Conservation (phyloP, 768 basidiomycete species). For the Tephrocybe sp. region DNA sequence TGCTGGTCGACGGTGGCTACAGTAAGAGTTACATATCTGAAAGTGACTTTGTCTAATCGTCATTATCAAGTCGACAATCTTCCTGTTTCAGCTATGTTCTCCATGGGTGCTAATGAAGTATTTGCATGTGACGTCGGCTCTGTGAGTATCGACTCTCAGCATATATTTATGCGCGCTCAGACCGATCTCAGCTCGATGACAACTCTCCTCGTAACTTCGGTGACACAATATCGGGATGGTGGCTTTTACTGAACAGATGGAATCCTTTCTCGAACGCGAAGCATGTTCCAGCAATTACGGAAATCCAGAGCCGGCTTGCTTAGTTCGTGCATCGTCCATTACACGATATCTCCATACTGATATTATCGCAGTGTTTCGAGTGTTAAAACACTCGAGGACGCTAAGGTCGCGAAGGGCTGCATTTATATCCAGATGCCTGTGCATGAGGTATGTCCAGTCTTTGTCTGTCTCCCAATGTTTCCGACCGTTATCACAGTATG, state of each 20-base stretch:
- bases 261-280: slow-evolving; percentile 83
- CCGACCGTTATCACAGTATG: slow-evolving; percentile 51
- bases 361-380: slow-evolving; percentile 74
- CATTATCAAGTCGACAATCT: slow-evolving; percentile 73
- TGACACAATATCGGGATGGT: slow-evolving; percentile 94
- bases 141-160: slow-evolving; percentile 38
- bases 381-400: slow-evolving; percentile 91
- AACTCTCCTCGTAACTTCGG: slow-evolving; percentile 94
- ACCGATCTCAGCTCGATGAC: slow-evolving; percentile 69
- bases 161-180: background rate
- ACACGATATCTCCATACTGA: slow-evolving; percentile 7
- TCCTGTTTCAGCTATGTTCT: slow-evolving; percentile 89
- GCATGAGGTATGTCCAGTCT: slow-evolving; percentile 58
- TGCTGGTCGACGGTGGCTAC: slow-evolving; percentile 89
- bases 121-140: slow-evolving; percentile 94
- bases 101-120: slow-evolving; percentile 85
- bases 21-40: slow-evolving; percentile 47
- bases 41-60: too few species aligned
- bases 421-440: slow-evolving; percentile 95
- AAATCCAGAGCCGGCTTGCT: slow-evolving; percentile 90
- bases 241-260: slow-evolving; percentile 90
- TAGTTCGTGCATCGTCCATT: slow-evolving; percentile 62
- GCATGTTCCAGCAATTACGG: slow-evolving; percentile 83
- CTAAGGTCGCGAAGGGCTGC: slow-evolving; percentile 86
- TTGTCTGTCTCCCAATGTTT: background rate